These are phyloP conservation scores for Hortiboletus campestris DNA, from an alignment of 768 basidiomycete genomes.

Conservation along the genomic window DNA sequence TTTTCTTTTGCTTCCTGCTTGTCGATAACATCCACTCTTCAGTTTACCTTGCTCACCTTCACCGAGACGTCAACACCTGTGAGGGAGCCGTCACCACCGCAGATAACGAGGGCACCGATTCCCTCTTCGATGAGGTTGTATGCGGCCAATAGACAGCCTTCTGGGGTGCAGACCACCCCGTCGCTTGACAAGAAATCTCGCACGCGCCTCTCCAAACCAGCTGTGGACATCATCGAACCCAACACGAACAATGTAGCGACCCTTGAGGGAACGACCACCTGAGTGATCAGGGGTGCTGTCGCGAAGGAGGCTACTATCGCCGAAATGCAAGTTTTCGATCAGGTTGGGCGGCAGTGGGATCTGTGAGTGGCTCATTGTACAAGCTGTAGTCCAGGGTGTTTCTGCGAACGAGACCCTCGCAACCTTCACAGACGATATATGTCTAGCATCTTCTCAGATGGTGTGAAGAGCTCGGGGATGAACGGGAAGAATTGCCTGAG, in stretches of 20 bases:
- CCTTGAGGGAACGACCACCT: constrained; percentile 73
- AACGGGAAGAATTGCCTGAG: constrained; percentile 61
- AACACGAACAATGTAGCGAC: constrained; percentile 89
- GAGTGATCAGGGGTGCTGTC: constrained; percentile 79
- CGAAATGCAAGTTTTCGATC: constrained; percentile 76
- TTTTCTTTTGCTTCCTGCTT: constrained; percentile 84
- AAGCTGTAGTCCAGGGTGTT: constrained; percentile 41
- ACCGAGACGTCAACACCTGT: constrained; percentile 91
- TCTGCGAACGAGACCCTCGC: constrained; percentile 96
- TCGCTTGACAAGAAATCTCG: neutral
- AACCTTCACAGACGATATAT: constrained; percentile 96
- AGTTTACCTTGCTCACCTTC: constrained; percentile 73
- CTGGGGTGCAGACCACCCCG: constrained; percentile 86
- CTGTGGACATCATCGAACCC: constrained; percentile 98
- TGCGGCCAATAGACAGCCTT: constrained; percentile 85
- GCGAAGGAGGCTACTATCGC: constrained; percentile 71
- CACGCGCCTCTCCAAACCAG: constrained; percentile 82
- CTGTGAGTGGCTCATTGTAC: constrained; percentile 30
- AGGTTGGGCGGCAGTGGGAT: constrained; percentile 34
- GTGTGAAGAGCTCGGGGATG: too few relatives aligned
- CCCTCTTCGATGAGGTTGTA: constrained; percentile 93
- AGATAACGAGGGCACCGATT: constrained; percentile 94
- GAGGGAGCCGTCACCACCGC: constrained; percentile 95
- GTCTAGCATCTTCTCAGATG: constrained; percentile 78
- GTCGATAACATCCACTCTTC: constrained; percentile 69